A percentile compares a stretch with the other conserved stretches of the same genome.
Evolutionary conservation across 805 yeast species (phyloP).

Genomic region (Candida montana): DNA sequence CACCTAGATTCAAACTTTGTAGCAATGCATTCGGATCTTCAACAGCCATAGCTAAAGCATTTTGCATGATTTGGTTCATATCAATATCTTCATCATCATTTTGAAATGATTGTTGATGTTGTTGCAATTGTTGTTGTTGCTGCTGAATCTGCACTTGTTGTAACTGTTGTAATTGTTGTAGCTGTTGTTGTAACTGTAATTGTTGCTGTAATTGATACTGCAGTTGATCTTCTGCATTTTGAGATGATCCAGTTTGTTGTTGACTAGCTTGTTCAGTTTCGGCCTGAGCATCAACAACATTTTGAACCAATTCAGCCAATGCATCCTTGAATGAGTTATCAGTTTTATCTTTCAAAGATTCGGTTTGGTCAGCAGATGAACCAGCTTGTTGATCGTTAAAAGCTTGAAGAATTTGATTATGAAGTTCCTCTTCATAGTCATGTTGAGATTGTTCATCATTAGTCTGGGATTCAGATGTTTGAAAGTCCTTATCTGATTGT

Average conservation of each 20-base stretch:
- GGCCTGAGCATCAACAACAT: slow-evolving; percentile 39
- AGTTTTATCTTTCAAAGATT: slow-evolving; percentile 1
- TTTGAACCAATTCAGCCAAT: slow-evolving; percentile 49
- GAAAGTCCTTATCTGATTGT: slow-evolving; percentile 6
- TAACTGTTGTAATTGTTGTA: slow-evolving; percentile 5
- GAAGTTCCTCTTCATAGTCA: slow-evolving; percentile 18
- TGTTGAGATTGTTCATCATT: slow-evolving; percentile 2
- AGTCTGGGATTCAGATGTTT: background rate
- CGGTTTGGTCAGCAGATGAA: slow-evolving; percentile 1
- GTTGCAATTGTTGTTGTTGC: slow-evolving; percentile 2
- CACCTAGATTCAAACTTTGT: slow-evolving; percentile 33
- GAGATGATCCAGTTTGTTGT: slow-evolving; percentile 4
- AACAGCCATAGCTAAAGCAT: slow-evolving; percentile 73
- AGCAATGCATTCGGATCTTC: slow-evolving; percentile 44
- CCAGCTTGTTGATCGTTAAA: slow-evolving; percentile 9
- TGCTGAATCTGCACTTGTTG: slow-evolving; percentile 2
- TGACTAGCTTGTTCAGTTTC: slow-evolving; percentile 11
- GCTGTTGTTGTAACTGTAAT: slow-evolving; percentile 3
- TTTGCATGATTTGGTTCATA: slow-evolving; percentile 68
- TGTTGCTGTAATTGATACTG: slow-evolving; percentile 5
- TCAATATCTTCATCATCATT: slow-evolving; percentile 45
- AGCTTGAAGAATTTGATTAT: slow-evolving; percentile 15
- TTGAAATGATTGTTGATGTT: slow-evolving; percentile 5
- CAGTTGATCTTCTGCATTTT: slow-evolving; percentile 2
- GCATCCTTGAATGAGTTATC: slow-evolving; percentile 44